Evolutionary conservation across 2,329 filamentous ascomycete species (phyloP), one percentile per base, ranked within the genome.

Genomic region (Neurospora sp.): DNA sequence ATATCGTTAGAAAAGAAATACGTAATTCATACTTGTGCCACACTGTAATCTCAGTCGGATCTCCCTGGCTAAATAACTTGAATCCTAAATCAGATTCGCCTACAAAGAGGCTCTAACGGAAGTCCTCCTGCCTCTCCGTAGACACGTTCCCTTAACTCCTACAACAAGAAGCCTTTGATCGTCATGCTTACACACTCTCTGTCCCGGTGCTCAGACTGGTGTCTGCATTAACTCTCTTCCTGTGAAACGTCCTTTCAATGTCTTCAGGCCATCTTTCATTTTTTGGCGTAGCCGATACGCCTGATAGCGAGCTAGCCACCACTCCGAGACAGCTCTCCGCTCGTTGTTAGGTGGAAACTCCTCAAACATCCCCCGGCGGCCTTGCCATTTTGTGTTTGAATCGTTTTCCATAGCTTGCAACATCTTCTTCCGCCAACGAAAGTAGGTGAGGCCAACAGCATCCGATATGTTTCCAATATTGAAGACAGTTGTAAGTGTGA

Each of bases 381-480:
- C n/a, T 46, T 19, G n/a, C 41, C 41, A 46, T 3, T 46, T 19
- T 19, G 1, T 19, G 8, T 46, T 46, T 11, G 41, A 0, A 12
- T 46, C 41, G 2, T 46, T 19, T 17, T 46, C n/a, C 41, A 46
- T 46, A 0, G 2, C n/a, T 46, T 46, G 17, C 41, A 46, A 12
- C n/a, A 6, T 2, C 41, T 46, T 46, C 41, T 0, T 2, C n/a
- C 41, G 0, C 41, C 41, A 46, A 4, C 0, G 17, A 1, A 6
- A 46, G 2, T 46, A 46, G 0, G n/a, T 46, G 41, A 11, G 8
- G 0, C 41, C 41, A 11, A 46, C 0, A 46, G 0, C 10, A 0
- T 46, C 41, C n/a, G n/a, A 46, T 19, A 46, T 46, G 41, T 23
- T 46, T 0, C 41, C 41, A 0, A 46, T 46, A 12, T 46, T 46